Evolutionary conservation across 352 stramenopile species (phyloP), one percentile per base, ranked within the genome.

Genomic region (Elongisporangium anandrum): DNA sequence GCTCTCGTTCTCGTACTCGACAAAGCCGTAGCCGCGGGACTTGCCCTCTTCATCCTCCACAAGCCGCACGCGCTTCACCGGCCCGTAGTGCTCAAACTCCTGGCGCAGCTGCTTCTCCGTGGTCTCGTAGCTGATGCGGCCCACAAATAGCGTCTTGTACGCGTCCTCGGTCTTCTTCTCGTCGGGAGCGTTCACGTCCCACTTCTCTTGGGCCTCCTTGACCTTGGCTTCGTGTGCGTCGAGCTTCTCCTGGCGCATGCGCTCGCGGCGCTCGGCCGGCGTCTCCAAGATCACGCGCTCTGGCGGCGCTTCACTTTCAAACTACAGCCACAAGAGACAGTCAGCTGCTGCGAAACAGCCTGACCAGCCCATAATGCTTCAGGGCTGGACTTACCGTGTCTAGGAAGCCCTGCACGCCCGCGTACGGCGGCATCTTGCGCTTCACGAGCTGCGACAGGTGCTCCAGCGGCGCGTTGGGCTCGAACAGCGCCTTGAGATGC

Each of bases 91-190:
- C 74, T 99, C 94, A 52, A 99, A 98, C 69, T 99, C 96, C 39
- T 97, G 79, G 7, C 97, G 81, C 19, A 99, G 75, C 70, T 99
- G 98, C 56, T 98, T 91, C 71, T 99, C 97, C 24, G 92, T 99
- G 5, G 98, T 99, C 68, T 99, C 96, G 70, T 98, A 99, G 58
- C 90, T 97, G 39, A 99, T 90, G 60, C 97, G 85, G 4, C 89
- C 94, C 0, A 99, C 93, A 72, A 99, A 99, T 0, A 99, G 81
- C 48, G 97, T 99, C 77, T 98, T 98, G 85, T 99, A 99, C 58
- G 97, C 88, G 57, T 97, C 87, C 56, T 86, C 74, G 4, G 87
- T 96, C 71, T 94, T 92, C 50, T 67, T 65, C 47, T 85, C 65
- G 54, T 88, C 79, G 24, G 72, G 50, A 8, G 68, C 71, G 48